A percentile compares a stretch with the other conserved stretches of the same genome.
Evolutionary conservation across 164 flowering plant species (phyloP).

Genomic region (Chimonanthus salicifolius): DNA sequence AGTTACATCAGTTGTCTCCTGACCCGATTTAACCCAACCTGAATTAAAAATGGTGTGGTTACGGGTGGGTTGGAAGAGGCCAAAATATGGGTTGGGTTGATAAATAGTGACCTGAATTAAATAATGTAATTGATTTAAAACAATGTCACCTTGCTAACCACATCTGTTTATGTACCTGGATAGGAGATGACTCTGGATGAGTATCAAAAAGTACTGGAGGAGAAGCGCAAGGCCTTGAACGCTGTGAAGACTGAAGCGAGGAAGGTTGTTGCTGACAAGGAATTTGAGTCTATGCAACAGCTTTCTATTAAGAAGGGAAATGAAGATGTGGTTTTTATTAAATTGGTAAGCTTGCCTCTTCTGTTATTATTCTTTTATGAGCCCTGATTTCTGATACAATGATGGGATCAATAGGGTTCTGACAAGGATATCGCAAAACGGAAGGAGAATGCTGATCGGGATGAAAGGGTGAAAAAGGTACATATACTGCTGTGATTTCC

Average conservation of each 20-base stretch:
- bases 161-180: not conserved
- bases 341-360: constrained; percentile 32
- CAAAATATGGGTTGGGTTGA: no score
- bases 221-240: constrained; percentile 52
- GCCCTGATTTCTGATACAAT: not conserved
- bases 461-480: constrained; percentile 41
- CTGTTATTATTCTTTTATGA: not conserved
- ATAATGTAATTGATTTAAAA: no score
- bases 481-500: not conserved
- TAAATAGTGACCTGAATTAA: no score
- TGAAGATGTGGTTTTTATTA: constrained; percentile 35
- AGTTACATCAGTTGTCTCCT: no score
- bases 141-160: no score
- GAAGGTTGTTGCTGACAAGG: constrained; percentile 31
- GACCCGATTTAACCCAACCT: no score
- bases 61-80: no score
- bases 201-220: constrained; percentile 62
- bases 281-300: constrained; percentile 38
- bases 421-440: constrained; percentile 27
- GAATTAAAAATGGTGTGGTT: no score
- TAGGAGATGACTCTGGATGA: constrained; percentile 83
- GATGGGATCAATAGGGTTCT: constrained; percentile 19
- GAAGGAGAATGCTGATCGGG: constrained; percentile 31
- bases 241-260: constrained; percentile 44
- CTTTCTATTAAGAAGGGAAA: constrained; percentile 49